Base-by-base conservation (phyloP, 2,329 filamentous ascomycete species). In the Monilinia aucupariae region DNA sequence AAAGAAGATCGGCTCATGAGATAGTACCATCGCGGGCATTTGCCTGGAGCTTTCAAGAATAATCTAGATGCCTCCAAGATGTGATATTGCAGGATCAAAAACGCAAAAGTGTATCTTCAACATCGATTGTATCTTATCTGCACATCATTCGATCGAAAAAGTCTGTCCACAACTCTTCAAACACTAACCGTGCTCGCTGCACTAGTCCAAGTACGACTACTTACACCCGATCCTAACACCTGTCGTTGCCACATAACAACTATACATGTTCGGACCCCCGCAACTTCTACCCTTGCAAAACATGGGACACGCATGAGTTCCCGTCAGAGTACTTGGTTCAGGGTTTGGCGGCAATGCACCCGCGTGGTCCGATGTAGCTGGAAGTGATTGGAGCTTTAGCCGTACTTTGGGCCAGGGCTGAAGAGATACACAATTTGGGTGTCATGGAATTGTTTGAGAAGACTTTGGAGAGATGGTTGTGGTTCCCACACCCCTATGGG, bases 191-290 rank as follows among this genome's bases (percentile, higher is more conserved):
- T 54, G 43, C 59, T 48, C 9, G 47, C 50, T n/a, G 30, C 59
- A 61, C 39, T 37, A 37, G 20, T 9, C 48, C 34, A 30, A 45
- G 25, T 34, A 10, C 54, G 15, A 15, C 20, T 30, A 45, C 22
- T 47, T 22, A 27, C 15, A 20, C 25, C 54, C n/a, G 58, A 51
- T 10, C 22, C 48, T 41, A 61, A 27, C 48, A 61, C 37, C n/a
- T n/a, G 59, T 22, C 17, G 69, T 69, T 8, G 68, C 64, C 20
- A 66, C 73, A 64, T 75, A 75, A 27, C 76, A 56, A 66, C 76
- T 73, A 64, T 75, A 74, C 73, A 73, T 72, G 55, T 71, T 72
- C 1, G 69, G 59, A 0, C 69, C 75, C 34, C 75, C 74, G 60
- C 75, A 76, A 32, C 63, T 73, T 47, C 63, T 71, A 64, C 47